phyloP scores from a whole-genome alignment of 2,329 filamentous ascomycete species.

The Cladosporium oxysporum region DNA sequence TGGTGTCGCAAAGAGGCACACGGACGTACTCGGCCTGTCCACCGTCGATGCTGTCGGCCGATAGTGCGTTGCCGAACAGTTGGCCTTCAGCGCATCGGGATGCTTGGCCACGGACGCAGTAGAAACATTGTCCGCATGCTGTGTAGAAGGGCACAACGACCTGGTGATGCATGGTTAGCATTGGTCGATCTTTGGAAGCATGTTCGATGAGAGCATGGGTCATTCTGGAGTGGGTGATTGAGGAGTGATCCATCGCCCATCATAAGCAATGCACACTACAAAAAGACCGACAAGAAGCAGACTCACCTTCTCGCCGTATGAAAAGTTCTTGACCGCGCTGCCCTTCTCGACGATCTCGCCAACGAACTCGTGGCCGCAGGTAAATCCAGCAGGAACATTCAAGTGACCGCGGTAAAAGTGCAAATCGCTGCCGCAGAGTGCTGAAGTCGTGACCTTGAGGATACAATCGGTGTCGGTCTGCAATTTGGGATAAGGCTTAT shows the following conservation, averaged over 20 bases:
- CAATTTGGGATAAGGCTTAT: conserved; percentile 75
- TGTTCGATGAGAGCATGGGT: not conserved
- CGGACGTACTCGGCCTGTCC: conserved; percentile 55
- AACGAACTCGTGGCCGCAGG: conserved; percentile 81
- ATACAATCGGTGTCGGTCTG: conserved; percentile 73
- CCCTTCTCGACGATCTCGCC: conserved; percentile 72
- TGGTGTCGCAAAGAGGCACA: conserved; percentile 78
- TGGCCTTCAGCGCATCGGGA: conserved; percentile 72
- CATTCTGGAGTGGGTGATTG: not conserved
- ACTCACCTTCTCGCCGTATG: conserved; percentile 63
- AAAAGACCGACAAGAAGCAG: conserved; percentile 37
- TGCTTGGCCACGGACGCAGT: conserved; percentile 74
- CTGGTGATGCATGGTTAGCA: conserved; percentile 37
- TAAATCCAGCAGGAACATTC: conserved; percentile 63
- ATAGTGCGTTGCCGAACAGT: conserved; percentile 45
- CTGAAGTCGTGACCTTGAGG: conserved; percentile 79
- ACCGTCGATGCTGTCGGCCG: conserved; percentile 37
- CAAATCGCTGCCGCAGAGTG: conserved; percentile 85
- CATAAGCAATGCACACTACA: not conserved
- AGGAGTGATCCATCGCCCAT: not conserved
- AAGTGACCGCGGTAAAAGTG: conserved; percentile 85
- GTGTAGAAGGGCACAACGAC: conserved; percentile 82
- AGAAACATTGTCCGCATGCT: conserved; percentile 79
- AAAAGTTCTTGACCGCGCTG: conserved; percentile 65
- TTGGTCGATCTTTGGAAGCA: not conserved